Conservation (phyloP, 768 basidiomycete species). For the Tulasnella sp. region DNA sequence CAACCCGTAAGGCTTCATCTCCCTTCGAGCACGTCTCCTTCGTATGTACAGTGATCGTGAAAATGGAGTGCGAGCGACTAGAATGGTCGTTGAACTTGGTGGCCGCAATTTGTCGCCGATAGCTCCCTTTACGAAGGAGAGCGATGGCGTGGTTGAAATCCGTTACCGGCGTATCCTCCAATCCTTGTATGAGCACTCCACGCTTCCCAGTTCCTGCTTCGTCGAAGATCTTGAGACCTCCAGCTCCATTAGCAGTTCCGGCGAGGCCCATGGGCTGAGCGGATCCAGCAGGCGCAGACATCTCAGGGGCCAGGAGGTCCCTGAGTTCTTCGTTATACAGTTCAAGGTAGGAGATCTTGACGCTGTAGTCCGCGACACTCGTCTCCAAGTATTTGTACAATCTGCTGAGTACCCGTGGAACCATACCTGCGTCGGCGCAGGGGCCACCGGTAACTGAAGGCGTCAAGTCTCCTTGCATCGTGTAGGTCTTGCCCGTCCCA, state of each 20-base stretch:
- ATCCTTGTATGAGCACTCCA: constrained; percentile 93
- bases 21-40: too few species aligned
- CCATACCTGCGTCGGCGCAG: constrained; percentile 89
- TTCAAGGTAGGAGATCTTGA: constrained; percentile 80
- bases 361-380: constrained; percentile 67
- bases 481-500: constrained; percentile 99
- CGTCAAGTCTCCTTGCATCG: constrained; percentile 94
- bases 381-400: constrained; percentile 88
- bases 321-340: constrained; percentile 98
- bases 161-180: constrained; percentile 86
- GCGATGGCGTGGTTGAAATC: constrained; percentile 80
- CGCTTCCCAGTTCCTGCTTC: constrained; percentile 70
- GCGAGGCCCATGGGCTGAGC: constrained; percentile 80
- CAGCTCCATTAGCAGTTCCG: constrained; percentile 43
- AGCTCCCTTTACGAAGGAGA: constrained; percentile 85
- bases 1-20: too few species aligned
- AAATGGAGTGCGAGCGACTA: constrained; percentile 61
- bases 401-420: constrained; percentile 89
- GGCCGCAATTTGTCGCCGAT: constrained; percentile 88
- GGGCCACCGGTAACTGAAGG: constrained; percentile 87
- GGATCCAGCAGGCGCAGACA: constrained; percentile 65
- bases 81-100: constrained; percentile 99
- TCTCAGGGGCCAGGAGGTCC: constrained; percentile 84
- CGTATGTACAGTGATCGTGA: too few species aligned
- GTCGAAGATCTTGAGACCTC: constrained; percentile 87